Conservation (phyloP, 2,329 filamentous ascomycete genomes). For the Furcasterigmium sp. region DNA sequence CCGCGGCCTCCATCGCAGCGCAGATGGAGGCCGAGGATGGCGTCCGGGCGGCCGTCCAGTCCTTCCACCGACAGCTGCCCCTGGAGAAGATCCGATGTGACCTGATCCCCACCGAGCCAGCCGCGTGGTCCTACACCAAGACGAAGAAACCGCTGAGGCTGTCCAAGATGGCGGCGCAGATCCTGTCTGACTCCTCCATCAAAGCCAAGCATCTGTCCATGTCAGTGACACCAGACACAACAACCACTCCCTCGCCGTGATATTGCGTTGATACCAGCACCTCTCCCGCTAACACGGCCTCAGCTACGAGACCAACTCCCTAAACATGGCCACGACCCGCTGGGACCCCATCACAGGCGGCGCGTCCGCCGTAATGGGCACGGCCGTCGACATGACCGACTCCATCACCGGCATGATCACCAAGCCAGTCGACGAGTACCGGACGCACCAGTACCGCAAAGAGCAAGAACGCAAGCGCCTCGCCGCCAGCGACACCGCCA, state of each 20-base stretch:
- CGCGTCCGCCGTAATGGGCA: constrained; percentile 11
- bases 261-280: neutral
- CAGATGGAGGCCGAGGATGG: constrained; percentile 3
- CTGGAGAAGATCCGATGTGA: constrained; percentile 3
- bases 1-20: constrained; percentile 1
- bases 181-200: neutral
- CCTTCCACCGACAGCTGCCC: constrained; percentile 2
- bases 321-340: constrained; percentile 19
- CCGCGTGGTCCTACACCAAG: constrained; percentile 1
- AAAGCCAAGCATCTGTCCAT: neutral
- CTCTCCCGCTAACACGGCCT: no score
- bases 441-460: neutral
- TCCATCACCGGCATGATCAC: constrained; percentile 37
- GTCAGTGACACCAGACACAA: neutral
- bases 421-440: constrained; percentile 6
- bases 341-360: constrained; percentile 23
- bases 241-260: neutral
- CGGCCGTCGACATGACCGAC: constrained; percentile 51
- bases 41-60: neutral
- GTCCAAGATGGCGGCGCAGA: constrained; percentile 4
- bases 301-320: constrained; percentile 12
- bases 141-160: constrained; percentile 1
- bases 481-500: neutral
- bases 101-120: constrained; percentile 2
- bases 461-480: neutral